A percentile compares a stretch with the other conserved stretches of the same genome.
Evolutionary conservation across 179 eudicot genomes (phyloP).

Genomic region (Silene coronaria): DNA sequence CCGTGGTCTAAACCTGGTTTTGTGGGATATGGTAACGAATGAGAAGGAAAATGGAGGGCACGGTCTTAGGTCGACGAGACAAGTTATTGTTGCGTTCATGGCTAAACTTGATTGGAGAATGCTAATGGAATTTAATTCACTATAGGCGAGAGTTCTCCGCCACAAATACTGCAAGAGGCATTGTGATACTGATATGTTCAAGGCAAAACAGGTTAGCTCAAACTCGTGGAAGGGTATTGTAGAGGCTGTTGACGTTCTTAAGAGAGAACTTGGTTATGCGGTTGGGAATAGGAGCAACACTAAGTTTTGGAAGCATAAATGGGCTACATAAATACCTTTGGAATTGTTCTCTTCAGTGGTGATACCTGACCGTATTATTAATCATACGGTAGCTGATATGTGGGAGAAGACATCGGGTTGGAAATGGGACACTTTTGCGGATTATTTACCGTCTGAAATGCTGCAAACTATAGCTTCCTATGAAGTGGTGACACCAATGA

Average conservation of each 20-base stretch:
- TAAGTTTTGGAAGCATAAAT: too few relatives aligned
- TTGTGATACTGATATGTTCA: not conserved
- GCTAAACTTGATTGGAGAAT: not conserved
- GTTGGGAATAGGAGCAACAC: too few relatives aligned
- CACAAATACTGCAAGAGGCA: not conserved
- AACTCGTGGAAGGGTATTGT: not conserved
- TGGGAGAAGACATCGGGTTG: too few relatives aligned
- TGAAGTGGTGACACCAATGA: too few relatives aligned
- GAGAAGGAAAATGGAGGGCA: not conserved
- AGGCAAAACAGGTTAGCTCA: not conserved
- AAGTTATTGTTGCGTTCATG: not conserved
- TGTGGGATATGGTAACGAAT: not conserved
- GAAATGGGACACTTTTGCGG: too few relatives aligned
- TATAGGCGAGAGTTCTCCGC: not conserved
- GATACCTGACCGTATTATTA: too few relatives aligned
- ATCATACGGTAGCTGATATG: too few relatives aligned
- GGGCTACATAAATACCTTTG: too few relatives aligned
- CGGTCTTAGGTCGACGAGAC: not conserved
- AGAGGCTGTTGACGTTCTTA: not conserved
- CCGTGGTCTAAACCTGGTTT: not conserved
- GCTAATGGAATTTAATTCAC: not conserved
- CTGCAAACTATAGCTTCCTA: too few relatives aligned
- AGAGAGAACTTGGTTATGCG: too few relatives aligned
- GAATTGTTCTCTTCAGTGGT: too few relatives aligned
- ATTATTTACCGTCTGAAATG: too few relatives aligned